Conservation (phyloP, 176 grass and related monocot species). For the Oryza officinalis region DNA sequence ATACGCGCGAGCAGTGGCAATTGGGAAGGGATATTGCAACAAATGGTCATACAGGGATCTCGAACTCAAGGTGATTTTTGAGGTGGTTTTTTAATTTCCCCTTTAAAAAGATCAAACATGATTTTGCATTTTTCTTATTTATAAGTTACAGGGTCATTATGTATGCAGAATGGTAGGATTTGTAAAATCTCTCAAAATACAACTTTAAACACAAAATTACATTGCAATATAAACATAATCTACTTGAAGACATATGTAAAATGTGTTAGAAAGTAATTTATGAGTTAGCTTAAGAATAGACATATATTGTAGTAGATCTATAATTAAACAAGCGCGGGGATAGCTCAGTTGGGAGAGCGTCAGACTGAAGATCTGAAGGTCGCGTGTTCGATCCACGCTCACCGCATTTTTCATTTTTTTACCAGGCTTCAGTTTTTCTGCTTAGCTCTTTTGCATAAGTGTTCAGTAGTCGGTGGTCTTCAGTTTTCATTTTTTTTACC, state of each 20-base stretch:
- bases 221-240: background rate
- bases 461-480: no score
- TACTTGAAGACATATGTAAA: background rate
- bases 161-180: background rate
- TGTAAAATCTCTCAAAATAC: background rate
- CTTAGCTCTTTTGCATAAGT: no score
- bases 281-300: no score
- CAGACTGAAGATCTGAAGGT: conserved; percentile 91
- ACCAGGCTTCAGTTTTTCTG: background rate
- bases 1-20: no score
- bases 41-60: no score
- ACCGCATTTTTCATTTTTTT: conserved; percentile 23
- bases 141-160: background rate
- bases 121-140: background rate
- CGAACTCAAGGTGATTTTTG: no score
- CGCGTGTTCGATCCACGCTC: conserved; percentile 75
- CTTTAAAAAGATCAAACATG: background rate
- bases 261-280: background rate
- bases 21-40: no score
- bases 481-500: no score
- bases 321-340: background rate
- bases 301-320: no score
- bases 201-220: background rate
- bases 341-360: conserved; percentile 91
- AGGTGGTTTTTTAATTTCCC: no score